Conservation (phyloP, 192 early-diverging fungal genomes). For the Entomortierella parvispora region DNA sequence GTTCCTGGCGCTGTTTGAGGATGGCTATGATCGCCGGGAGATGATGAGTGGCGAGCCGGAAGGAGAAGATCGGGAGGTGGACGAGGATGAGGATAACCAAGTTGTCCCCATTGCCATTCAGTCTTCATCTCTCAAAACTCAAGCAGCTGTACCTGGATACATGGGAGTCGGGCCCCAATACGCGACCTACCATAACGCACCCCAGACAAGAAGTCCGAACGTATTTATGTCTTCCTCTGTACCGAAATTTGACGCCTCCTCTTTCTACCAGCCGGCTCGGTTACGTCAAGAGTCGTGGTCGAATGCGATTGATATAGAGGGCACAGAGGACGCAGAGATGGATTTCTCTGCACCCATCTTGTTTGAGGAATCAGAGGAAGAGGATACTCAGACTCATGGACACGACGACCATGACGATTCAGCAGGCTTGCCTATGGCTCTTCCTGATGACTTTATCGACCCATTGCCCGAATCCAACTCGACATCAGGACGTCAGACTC, state of each 20-base stretch:
- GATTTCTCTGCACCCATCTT: slow-evolving; percentile 50
- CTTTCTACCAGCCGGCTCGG: slow-evolving; percentile 46
- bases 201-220: neutral
- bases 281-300: slow-evolving; percentile 57
- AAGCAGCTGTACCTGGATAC: slow-evolving; percentile 1
- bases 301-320: slow-evolving; percentile 55
- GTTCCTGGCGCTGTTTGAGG: slow-evolving; percentile 15
- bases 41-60: slow-evolving; percentile 26
- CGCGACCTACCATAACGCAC: slow-evolving; percentile 15
- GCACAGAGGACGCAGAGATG: slow-evolving; percentile 51
- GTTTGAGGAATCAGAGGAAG: slow-evolving; percentile 47
- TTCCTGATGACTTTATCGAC: slow-evolving; percentile 49
- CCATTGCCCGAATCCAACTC: slow-evolving; percentile 18
- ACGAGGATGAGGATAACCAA: slow-evolving; percentile 19
- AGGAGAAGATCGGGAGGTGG: slow-evolving; percentile 2
- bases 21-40: slow-evolving; percentile 9
- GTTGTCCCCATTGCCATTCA: slow-evolving; percentile 41
- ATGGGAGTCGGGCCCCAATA: slow-evolving; percentile 16
- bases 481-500: slow-evolving; percentile 22
- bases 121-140: slow-evolving; percentile 12
- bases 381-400: slow-evolving; percentile 5
- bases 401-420: slow-evolving; percentile 31
- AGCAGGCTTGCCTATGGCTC: slow-evolving; percentile 31
- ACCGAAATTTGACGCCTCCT: slow-evolving; percentile 35
- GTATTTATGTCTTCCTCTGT: slow-evolving; percentile 16